Evolutionary conservation across 768 basidiomycete genomes (phyloP).

Genomic region (Thelephora ganbajun): DNA sequence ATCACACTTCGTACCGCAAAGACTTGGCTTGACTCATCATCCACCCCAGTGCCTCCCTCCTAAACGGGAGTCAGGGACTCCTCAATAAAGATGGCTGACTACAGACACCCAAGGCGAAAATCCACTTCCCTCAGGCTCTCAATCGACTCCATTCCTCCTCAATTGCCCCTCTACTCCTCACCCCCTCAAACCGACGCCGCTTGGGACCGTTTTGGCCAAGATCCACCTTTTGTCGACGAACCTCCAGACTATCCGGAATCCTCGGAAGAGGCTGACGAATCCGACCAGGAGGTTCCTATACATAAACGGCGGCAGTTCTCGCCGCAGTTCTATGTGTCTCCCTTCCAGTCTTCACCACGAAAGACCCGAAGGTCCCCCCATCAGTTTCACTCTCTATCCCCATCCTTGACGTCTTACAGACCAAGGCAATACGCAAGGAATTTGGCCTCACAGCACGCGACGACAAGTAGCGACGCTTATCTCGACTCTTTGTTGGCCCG

Average conservation of each 20-base stretch:
- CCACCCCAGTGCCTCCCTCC: no score
- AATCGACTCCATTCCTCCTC: conserved; percentile 42
- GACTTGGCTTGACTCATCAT: no score
- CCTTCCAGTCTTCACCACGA: conserved; percentile 9
- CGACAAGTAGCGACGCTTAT: conserved; percentile 32
- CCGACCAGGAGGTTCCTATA: conserved; percentile 15
- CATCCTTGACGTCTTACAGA: conserved; percentile 21
- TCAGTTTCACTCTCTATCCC: conserved; percentile 19
- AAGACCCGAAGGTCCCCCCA: conserved; percentile 15
- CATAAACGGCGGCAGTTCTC: not conserved
- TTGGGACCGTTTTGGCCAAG: conserved; percentile 14
- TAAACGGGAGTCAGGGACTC: no score
- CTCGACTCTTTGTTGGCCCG: conserved; percentile 70
- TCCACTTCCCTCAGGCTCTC: conserved; percentile 41
- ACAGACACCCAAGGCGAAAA: conserved; percentile 17
- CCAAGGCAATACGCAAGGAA: conserved; percentile 11
- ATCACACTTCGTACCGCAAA: no score
- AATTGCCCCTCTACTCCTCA: conserved; percentile 53
- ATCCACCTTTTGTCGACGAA: conserved; percentile 28
- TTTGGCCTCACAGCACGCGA: conserved; percentile 10
- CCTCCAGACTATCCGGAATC: conserved; percentile 71
- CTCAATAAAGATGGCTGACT: no score
- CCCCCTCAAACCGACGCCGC: conserved; percentile 14
- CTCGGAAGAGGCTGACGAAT: conserved; percentile 60
- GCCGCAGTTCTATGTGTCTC: conserved; percentile 1